Evolutionary conservation across 164 flowering plant species (phyloP).

Genomic region (Vitis cinerea): DNA sequence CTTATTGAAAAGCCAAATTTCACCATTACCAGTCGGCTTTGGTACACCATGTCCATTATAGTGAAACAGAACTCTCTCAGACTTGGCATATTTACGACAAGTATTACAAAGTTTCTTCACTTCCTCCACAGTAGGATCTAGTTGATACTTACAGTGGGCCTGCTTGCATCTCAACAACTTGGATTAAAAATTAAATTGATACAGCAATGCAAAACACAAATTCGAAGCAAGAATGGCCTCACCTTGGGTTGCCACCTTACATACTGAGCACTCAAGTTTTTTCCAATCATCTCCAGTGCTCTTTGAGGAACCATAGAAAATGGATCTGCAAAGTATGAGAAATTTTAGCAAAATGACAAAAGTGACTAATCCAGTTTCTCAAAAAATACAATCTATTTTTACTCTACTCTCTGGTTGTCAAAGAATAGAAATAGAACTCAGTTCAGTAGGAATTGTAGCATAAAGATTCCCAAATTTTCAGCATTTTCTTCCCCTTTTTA

Average conservation of each 20-base stretch:
- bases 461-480: too few species aligned
- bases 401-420: neutral
- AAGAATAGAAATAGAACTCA: too few species aligned
- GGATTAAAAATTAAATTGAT: conserved; percentile 8
- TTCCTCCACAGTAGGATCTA: conserved; percentile 94
- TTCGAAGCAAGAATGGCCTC: conserved; percentile 8
- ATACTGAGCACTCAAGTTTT: conserved; percentile 69
- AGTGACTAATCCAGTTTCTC: neutral
- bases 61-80: conserved; percentile 94
- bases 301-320: conserved; percentile 89
- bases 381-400: neutral
- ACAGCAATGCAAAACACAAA: neutral
- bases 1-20: conserved; percentile 98
- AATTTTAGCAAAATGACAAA: conserved; percentile 2
- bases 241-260: conserved; percentile 99
- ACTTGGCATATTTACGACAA: conserved; percentile 83
- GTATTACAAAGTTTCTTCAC: conserved; percentile 89
- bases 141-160: conserved; percentile 85
- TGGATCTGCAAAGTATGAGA: conserved; percentile 63
- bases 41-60: conserved; percentile 99
- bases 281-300: conserved; percentile 89
- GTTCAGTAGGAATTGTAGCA: too few species aligned
- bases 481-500: too few species aligned
- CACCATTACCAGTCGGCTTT: conserved; percentile 93
- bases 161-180: conserved; percentile 21